Evolutionary conservation across 345 rosid species (phyloP).

Genomic region (Pistacia atlantica): DNA sequence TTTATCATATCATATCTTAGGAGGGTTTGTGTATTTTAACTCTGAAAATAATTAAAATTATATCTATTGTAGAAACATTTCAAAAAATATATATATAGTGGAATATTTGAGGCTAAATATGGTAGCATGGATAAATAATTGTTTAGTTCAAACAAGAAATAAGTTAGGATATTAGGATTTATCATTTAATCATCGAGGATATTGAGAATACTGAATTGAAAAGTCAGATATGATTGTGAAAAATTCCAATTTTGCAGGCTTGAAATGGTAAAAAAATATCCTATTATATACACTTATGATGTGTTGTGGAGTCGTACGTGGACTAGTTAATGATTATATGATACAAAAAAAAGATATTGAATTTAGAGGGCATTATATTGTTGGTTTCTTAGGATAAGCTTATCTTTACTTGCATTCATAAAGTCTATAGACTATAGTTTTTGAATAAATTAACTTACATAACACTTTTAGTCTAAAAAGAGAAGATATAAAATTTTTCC

Average conservation of each 20-base stretch:
- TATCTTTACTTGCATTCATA: slow-evolving; percentile 14
- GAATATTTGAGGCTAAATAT: background rate
- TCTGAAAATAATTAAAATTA: too few species aligned
- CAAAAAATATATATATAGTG: too few species aligned
- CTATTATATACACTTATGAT: background rate
- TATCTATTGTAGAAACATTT: too few species aligned
- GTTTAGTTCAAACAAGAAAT: background rate
- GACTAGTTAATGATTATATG: background rate
- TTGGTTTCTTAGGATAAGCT: background rate
- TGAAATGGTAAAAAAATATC: background rate
- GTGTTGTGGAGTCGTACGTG: background rate
- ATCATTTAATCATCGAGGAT: too few species aligned
- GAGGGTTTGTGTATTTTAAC: too few species aligned
- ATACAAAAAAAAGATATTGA: background rate
- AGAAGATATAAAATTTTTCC: slow-evolving; percentile 6
- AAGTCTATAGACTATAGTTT: slow-evolving; percentile 9
- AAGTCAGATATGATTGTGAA: background rate
- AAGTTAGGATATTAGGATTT: background rate
- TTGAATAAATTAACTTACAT: too few species aligned
- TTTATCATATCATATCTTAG: too few species aligned
- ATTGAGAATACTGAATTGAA: background rate
- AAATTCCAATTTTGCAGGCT: background rate
- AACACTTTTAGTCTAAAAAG: background rate
- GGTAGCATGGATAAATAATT: background rate
- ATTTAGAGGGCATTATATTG: background rate